These are phyloP conservation scores for Chloranthus sessilifolius DNA, from an alignment of 164 flowering plant genomes.

Conservation along the genomic window DNA sequence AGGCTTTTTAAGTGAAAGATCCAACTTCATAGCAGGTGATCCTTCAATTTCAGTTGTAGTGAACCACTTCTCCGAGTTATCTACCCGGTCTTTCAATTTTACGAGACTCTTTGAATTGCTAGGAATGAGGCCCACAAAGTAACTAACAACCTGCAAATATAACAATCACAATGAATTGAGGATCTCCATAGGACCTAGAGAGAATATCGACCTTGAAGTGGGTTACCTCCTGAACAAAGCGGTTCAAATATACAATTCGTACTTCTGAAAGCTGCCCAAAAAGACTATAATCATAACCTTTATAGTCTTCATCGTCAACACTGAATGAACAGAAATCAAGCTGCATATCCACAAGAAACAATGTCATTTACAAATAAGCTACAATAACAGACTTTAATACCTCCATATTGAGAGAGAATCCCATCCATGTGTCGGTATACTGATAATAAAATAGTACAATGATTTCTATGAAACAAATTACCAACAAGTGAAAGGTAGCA, in stretches of 20 bases:
- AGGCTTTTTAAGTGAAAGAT: slow-evolving; percentile 81
- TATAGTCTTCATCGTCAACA: slow-evolving; percentile 75
- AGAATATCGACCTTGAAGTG: slow-evolving; percentile 2
- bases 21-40: slow-evolving; percentile 89
- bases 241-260: slow-evolving; percentile 81
- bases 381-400: background rate
- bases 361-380: background rate
- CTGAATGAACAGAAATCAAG: slow-evolving; percentile 70
- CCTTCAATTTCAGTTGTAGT: slow-evolving; percentile 84
- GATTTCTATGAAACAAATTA: too few relatives aligned
- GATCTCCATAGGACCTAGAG: background rate
- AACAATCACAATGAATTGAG: slow-evolving; percentile 14
- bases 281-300: slow-evolving; percentile 87
- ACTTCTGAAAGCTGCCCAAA: slow-evolving; percentile 93
- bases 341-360: slow-evolving; percentile 43
- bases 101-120: slow-evolving; percentile 46
- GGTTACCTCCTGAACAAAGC: slow-evolving; percentile 91
- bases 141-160: slow-evolving; percentile 55
- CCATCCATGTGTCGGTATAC: too few relatives aligned
- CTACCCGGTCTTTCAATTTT: slow-evolving; percentile 72
- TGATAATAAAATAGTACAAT: too few relatives aligned
- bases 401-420: too few relatives aligned
- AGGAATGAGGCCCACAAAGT: slow-evolving; percentile 90
- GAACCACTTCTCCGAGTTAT: slow-evolving; percentile 90
- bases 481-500: too few relatives aligned